Conservation (phyloP, 441 rosid genomes). For the Geranium incanum region DNA sequence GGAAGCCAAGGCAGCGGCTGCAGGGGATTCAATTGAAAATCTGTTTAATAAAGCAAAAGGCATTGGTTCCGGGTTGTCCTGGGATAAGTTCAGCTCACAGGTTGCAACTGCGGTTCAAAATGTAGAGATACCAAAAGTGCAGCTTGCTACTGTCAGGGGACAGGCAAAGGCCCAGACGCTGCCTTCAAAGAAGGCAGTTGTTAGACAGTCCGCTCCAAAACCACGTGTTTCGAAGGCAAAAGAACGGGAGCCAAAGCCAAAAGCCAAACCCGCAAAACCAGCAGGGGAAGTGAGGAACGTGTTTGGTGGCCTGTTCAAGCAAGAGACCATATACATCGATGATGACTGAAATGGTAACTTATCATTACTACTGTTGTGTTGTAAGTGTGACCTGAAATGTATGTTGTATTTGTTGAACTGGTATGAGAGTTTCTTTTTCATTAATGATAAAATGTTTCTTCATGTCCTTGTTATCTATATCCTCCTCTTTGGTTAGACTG, state of each 20-base stretch:
- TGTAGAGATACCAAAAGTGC: slow-evolving; percentile 40
- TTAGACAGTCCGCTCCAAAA: slow-evolving; percentile 32
- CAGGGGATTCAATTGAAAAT: slow-evolving; percentile 41
- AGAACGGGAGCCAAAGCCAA: slow-evolving; percentile 29
- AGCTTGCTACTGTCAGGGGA: slow-evolving; percentile 83
- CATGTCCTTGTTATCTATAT: not conserved
- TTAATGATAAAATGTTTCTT: not conserved
- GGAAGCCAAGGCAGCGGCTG: slow-evolving; percentile 49
- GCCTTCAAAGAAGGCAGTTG: slow-evolving; percentile 50
- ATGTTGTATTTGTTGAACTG: not conserved
- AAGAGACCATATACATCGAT: slow-evolving; percentile 81
- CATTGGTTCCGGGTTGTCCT: slow-evolving; percentile 53
- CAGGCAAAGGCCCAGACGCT: slow-evolving; percentile 71
- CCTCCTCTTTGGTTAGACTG: too few species aligned
- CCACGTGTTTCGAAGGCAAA: slow-evolving; percentile 22
- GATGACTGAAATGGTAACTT: slow-evolving; percentile 43
- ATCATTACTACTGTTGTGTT: not conserved
- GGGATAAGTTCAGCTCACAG: slow-evolving; percentile 68
- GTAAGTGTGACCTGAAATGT: not conserved
- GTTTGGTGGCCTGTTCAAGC: slow-evolving; percentile 83
- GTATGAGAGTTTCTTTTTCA: not conserved
- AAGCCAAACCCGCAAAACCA: slow-evolving; percentile 29
- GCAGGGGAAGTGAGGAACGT: slow-evolving; percentile 63
- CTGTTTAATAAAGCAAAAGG: slow-evolving; percentile 60
- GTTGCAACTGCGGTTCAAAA: slow-evolving; percentile 45